phyloP scores from a whole-genome alignment of 352 stramenopile genomes.

The Phytophthora colocasiae region DNA sequence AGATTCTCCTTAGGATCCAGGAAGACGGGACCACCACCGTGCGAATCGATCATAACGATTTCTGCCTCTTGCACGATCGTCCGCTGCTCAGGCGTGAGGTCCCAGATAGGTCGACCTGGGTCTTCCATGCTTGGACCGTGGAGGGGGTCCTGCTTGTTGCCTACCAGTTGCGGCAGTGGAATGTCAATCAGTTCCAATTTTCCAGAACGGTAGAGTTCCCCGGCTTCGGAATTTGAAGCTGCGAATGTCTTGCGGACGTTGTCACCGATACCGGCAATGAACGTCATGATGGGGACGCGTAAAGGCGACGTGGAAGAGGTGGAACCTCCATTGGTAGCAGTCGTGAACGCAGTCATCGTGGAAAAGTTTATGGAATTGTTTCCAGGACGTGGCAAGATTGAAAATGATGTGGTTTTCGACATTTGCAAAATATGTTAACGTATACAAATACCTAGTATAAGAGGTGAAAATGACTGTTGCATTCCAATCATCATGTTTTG shows the following conservation, averaged over 20 bases:
- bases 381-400: conserved; percentile 3
- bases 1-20: conserved; percentile 43
- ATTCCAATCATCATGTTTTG: conserved; percentile 14
- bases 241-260: conserved; percentile 39
- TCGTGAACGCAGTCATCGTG: conserved; percentile 23
- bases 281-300: conserved; percentile 39
- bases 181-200: conserved; percentile 40
- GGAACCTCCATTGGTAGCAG: conserved; percentile 9
- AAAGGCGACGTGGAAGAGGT: conserved; percentile 2
- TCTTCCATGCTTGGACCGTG: conserved; percentile 36
- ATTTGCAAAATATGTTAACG: conserved; percentile 10
- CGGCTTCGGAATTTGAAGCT: conserved; percentile 20
- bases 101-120: conserved; percentile 35
- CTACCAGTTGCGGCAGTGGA: conserved; percentile 39
- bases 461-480: background rate
- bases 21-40: conserved; percentile 32
- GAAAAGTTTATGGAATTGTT: background rate
- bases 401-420: conserved; percentile 8
- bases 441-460: conserved; percentile 12
- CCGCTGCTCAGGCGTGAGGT: conserved; percentile 37
- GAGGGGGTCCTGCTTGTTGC: conserved; percentile 45
- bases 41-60: conserved; percentile 46
- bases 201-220: conserved; percentile 40
- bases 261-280: conserved; percentile 38
- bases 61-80: conserved; percentile 36